phyloP scores from a whole-genome alignment of 2,329 filamentous ascomycete species.

The Hymenoscyphus scutula region DNA sequence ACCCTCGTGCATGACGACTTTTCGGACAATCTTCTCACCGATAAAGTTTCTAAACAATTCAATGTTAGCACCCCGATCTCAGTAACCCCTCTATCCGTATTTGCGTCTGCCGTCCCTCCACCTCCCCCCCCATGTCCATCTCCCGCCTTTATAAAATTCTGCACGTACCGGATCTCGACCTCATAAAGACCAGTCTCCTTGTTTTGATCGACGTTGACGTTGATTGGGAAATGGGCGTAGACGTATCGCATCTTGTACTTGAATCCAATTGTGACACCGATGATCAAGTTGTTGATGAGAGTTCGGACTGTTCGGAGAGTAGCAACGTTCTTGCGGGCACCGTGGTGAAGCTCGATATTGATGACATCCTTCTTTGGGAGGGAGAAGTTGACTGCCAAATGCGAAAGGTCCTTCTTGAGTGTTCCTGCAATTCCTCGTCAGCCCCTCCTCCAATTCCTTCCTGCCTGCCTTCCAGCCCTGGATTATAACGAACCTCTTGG shows the following conservation, averaged over 20 bases:
- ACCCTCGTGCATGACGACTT: conserved; percentile 82
- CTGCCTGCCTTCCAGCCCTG: conserved; percentile 1
- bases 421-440: conserved; percentile 62
- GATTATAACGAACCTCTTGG: conserved; percentile 68
- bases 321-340: conserved; percentile 94
- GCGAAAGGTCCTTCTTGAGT: conserved; percentile 93
- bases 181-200: conserved; percentile 80
- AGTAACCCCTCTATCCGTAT: neutral
- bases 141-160: conserved; percentile 9
- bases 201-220: conserved; percentile 99
- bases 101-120: neutral
- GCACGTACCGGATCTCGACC: conserved; percentile 91
- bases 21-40: conserved; percentile 98
- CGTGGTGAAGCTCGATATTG: conserved; percentile 98
- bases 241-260: conserved; percentile 99
- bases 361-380: conserved; percentile 81
- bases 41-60: conserved; percentile 75
- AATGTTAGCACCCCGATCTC: neutral
- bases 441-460: conserved; percentile 24
- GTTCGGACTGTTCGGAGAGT: conserved; percentile 97
- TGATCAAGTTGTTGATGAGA: conserved; percentile 97
- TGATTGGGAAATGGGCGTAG: conserved; percentile 99
- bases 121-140: neutral
- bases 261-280: conserved; percentile 98
- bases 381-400: conserved; percentile 94